These are phyloP conservation scores for Cardiospermum halicacabum DNA, from an alignment of 345 rosid genomes.

Conservation along the genomic window DNA sequence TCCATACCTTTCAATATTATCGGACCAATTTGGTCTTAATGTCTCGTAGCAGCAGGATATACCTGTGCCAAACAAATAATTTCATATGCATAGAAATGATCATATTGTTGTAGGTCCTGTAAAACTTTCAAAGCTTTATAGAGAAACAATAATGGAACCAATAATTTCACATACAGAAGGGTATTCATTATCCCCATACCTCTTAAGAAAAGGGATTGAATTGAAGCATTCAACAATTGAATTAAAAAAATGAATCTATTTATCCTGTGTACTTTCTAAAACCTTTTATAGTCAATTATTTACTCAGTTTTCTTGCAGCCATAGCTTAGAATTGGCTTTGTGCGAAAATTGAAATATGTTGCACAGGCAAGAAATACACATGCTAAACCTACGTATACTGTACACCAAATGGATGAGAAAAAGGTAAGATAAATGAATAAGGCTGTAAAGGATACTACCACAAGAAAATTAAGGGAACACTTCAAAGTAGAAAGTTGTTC, in stretches of 20 bases:
- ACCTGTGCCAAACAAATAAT: neutral
- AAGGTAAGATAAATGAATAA: conserved; percentile 54
- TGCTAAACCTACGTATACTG: conserved; percentile 52
- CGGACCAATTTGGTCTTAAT: neutral
- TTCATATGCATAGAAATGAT: neutral
- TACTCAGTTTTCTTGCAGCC: conserved; percentile 18
- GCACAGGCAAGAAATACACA: conserved; percentile 47
- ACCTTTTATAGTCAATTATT: conserved; percentile 20
- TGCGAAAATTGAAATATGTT: conserved; percentile 42
- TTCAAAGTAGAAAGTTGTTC: conserved; percentile 42
- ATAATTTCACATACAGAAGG: neutral
- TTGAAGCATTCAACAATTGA: conserved; percentile 3
- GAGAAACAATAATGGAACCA: neutral
- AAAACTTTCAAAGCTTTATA: neutral
- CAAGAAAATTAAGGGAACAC: conserved; percentile 40
- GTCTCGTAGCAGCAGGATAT: neutral
- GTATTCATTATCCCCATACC: conserved; percentile 2
- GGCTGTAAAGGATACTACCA: conserved; percentile 48
- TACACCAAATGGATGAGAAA: conserved; percentile 45
- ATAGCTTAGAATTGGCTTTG: conserved; percentile 25
- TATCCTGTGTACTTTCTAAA: neutral
- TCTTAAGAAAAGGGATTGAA: neutral
- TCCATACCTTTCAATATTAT: neutral
- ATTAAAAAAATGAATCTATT: neutral
- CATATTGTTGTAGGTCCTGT: neutral